Conservation (phyloP, 495 filamentous ascomycete species). For the Diplogelasinospora grovesii region DNA sequence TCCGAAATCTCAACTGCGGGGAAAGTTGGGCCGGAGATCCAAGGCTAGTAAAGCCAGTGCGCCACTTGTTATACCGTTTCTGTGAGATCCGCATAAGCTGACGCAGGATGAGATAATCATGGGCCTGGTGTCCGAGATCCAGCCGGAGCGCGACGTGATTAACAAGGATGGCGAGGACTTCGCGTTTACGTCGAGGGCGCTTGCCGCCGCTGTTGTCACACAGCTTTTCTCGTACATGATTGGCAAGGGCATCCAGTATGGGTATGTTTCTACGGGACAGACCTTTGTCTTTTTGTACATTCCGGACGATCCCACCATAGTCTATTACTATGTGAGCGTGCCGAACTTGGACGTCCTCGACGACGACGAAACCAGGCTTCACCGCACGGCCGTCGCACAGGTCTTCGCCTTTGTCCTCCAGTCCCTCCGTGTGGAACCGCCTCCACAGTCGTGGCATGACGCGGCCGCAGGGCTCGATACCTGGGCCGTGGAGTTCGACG, state of each 20-base stretch:
- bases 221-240: constrained; percentile 47
- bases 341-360: constrained; percentile 33
- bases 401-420: constrained; percentile 43
- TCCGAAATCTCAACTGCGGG: no score
- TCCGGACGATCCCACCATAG: constrained; percentile 30
- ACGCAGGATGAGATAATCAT: constrained; percentile 19
- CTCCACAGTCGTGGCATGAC: constrained; percentile 34
- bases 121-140: constrained; percentile 24
- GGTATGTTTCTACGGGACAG: constrained; percentile 42
- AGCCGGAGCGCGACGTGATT: constrained; percentile 24
- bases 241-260: constrained; percentile 32
- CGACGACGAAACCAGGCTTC: constrained; percentile 26
- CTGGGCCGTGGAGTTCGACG: constrained; percentile 35
- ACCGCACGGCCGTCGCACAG: constrained; percentile 39
- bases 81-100: constrained; percentile 43
- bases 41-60: no score
- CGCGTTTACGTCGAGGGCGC: constrained; percentile 18
- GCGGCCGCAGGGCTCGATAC: constrained; percentile 21
- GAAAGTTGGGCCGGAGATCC: no score
- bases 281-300: constrained; percentile 44
- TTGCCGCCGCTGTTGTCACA: constrained; percentile 35
- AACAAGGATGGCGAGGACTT: constrained; percentile 21
- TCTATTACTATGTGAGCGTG: constrained; percentile 35
- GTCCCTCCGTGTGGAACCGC: constrained; percentile 29
- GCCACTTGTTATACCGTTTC: no score